Base-by-base conservation (phyloP, 208 protist species). In the Leptomonas seymouri region DNA sequence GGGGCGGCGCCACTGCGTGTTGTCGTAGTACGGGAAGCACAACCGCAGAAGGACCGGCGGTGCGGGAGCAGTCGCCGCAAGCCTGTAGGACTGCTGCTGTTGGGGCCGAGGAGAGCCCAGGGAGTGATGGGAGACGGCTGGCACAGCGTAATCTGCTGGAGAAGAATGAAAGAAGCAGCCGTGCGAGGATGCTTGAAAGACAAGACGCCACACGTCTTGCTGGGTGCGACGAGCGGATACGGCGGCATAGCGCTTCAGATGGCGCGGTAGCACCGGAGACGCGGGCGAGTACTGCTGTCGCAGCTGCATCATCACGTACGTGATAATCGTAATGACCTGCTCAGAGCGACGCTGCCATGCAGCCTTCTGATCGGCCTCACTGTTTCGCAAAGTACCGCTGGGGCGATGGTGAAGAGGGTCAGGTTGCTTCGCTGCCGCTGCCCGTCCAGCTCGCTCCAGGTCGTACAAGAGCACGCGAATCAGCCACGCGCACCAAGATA, bases 1-100 rank as follows among this genome's bases (percentile, higher is more conserved):
- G 6, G 62, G 64, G 5, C 56, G 21, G 31, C 68, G 78, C 87
- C 75, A 81, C 48, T 72, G 69, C 56, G 69, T 25, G 25, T 65
- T 70, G 34, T 71, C 63, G 58, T 75, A 81, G 31, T 74, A 50
- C 23, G 74, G 74, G 54, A 57, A 65, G 56, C 45, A 70, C 50
- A 79, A 61, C 31, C 34, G 53, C 25, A 30, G 46, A 25, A 78
- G 39, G 15, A 78, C 34, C 11, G 57, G 64, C 8, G 66, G 60
- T 9, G 21, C 50, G 3, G 45, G 12, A 2, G 63, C 16, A 1
- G 61, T 56, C 12, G 30, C 42, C 2, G 28, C 21, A 60, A 3
- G 54, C 21, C 11, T 7, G 34, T 18, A 28, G 36, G 23, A 23
- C 8, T 8, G 36, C 21, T 21, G 41, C 53, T 31, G 41, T 23